Base-by-base conservation (phyloP, 1,284 basidiomycete genomes). In the Cryptococcus hybrid region DNA sequence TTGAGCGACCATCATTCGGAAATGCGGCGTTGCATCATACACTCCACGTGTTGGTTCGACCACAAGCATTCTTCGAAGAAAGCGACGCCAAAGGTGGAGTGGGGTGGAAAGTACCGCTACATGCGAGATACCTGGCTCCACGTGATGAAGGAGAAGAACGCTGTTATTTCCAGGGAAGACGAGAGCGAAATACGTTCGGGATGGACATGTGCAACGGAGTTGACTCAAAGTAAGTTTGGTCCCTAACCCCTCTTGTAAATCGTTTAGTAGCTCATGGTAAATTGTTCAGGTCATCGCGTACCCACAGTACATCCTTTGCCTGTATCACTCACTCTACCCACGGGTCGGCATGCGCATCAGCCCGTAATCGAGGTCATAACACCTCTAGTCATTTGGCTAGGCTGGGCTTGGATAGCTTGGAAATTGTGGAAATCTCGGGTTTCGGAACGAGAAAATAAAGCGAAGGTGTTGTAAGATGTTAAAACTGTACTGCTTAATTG, bases 41-140 rank as follows among this genome's bases (percentile, higher is more conserved):
- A 13, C 45, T 38, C 42, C 3, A 18, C 15, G 7, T 39, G 3
- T 5, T 13, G 34, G 30, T 47, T 30, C 1, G 4, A 24, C 18
- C 30, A 38, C 2, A 18, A 13, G 40, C 45, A 30, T 30, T 30
- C 30, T 30, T 2, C 30, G 24, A 37, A 42, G 34, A 39, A 9
- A 24, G 43, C 30, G 30, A 48, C n/a, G 12, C 30, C 35, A 18
- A 36, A 43, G 24, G 43, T 43, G 11, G 47, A 9, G 13, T 39
- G 47, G 37, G 4, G 46, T 67, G 42, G 65, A 69, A 69, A 3
- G 55, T 75, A 11, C 74, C 72, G 0, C 56, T 75, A n/a, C 74
- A 75, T 55, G 69, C 62, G 38, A 55, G 74, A n/a, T 75, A 75
- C 55, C 59, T 74, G 2, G 39, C 49, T 1, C 71, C 74, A 0